Evolutionary conservation across 1,139 yeast species (phyloP), one percentile per base, ranked within the genome.

Genomic region (Zhuliangozyma blackwelliae): DNA sequence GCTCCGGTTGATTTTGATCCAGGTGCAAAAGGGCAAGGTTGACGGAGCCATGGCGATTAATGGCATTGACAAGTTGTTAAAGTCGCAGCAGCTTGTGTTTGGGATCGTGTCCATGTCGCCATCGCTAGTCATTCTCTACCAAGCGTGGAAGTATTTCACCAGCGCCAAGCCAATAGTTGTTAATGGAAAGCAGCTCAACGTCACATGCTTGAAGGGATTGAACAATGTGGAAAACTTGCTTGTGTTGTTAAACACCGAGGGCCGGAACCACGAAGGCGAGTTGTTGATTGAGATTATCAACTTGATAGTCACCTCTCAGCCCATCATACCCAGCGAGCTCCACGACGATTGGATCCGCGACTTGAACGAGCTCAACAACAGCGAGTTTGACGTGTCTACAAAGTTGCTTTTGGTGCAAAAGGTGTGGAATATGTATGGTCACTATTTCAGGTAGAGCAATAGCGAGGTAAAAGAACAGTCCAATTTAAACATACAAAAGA

Each of bases 61-160:
- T 49, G 97, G 97, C 7, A 90, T 92, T 45, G 97, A 92, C 60
- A 83, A 86, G 56, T 66, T 92, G 47, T 71, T 92, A 38, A 84
- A 88, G 57, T 83, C 94, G 32, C 98, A 92, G 62, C 96, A 92
- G 56, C 73, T 92, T 36, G 94, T 92, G 20, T 88, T 92, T 63
- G 97, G 96, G 2, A 68, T 87, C 28, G 86, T 92, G 20, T 95
- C 97, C 1, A 81, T 94, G 5, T 76, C 92, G 32, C 98, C 98
- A 0, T 79, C 90, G 23, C 53, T 80, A 7, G 54, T 85, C 28
- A 72, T 84, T n/a, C 50, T 78, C 3, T 72, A 78, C 56, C 72
- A 69, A 48, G 39, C 67, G 6, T 46, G 47, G 35, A 47, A 45
- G 26, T 55, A 57, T 29, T 41, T 59, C 28, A 46, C 59, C 28